Evolutionary conservation across 148 eudicot genomes (phyloP).

Genomic region (Nyssa sinensis): DNA sequence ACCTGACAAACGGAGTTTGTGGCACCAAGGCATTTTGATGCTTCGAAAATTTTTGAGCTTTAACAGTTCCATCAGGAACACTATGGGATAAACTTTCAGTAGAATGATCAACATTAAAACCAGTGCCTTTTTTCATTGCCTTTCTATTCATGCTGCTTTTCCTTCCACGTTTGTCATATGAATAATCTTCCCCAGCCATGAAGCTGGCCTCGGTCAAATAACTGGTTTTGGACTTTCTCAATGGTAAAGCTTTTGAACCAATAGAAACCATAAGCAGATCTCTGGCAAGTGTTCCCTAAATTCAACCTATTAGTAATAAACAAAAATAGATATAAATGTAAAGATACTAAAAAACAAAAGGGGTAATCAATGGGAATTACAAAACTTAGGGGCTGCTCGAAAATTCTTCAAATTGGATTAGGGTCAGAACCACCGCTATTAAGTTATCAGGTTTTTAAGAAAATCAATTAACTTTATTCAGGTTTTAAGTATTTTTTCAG

Average conservation of each 20-base stretch:
- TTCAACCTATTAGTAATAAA: neutral
- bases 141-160: slow-evolving; percentile 53
- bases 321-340: neutral
- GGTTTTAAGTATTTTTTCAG: too few relatives aligned
- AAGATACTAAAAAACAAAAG: too few relatives aligned
- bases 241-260: slow-evolving; percentile 52
- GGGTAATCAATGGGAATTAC: too few relatives aligned
- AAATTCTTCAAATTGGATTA: too few relatives aligned
- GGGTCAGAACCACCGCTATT: too few relatives aligned
- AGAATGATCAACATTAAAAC: slow-evolving; percentile 31
- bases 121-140: slow-evolving; percentile 33
- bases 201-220: slow-evolving; percentile 21
- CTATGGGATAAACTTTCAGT: slow-evolving; percentile 28
- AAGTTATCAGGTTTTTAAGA: too few relatives aligned
- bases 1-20: slow-evolving; percentile 69
- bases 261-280: slow-evolving; percentile 46
- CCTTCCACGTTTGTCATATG: slow-evolving; percentile 20
- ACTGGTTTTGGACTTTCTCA: slow-evolving; percentile 32
- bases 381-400: too few relatives aligned
- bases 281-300: neutral
- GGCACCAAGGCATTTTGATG: slow-evolving; percentile 25
- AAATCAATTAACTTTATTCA: too few relatives aligned
- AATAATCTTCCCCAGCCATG: slow-evolving; percentile 35
- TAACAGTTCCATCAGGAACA: slow-evolving; percentile 17
- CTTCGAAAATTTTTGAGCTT: slow-evolving; percentile 29